Evolutionary conservation across 2,329 filamentous ascomycete species (phyloP).

Genomic region (Teratosphaeria gauchensis): DNA sequence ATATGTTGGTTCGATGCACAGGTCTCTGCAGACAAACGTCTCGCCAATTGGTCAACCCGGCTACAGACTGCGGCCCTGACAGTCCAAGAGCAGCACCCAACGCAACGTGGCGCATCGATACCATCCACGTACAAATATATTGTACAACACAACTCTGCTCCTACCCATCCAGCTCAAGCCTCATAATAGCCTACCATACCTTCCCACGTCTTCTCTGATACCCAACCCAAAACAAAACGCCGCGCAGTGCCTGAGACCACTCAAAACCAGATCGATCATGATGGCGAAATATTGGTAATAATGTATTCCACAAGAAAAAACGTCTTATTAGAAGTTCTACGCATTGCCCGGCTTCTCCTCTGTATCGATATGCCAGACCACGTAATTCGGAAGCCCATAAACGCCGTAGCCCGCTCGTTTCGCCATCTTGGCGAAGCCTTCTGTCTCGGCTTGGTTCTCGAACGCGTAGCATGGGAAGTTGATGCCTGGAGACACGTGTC

Average conservation of each 20-base stretch:
- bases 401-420: constrained; percentile 91
- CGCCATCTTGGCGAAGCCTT: constrained; percentile 98
- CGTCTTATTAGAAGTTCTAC: constrained; percentile 10
- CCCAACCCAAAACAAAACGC: background rate
- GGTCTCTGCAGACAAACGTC: background rate
- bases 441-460: constrained; percentile 97
- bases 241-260: background rate
- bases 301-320: background rate
- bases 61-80: background rate
- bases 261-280: background rate
- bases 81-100: background rate
- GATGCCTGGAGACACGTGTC: constrained; percentile 53
- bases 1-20: background rate
- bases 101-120: background rate
- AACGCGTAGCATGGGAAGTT: constrained; percentile 97
- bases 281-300: background rate
- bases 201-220: background rate
- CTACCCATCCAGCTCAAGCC: background rate
- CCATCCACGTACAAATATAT: background rate
- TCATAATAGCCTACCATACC: background rate
- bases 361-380: constrained; percentile 98
- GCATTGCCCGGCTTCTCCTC: constrained; percentile 83
- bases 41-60: background rate
- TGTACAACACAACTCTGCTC: background rate
- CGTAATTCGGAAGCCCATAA: constrained; percentile 87